These are phyloP conservation scores for Flaveria bidentis DNA, from an alignment of 129 eudicot species.

Conservation along the genomic window DNA sequence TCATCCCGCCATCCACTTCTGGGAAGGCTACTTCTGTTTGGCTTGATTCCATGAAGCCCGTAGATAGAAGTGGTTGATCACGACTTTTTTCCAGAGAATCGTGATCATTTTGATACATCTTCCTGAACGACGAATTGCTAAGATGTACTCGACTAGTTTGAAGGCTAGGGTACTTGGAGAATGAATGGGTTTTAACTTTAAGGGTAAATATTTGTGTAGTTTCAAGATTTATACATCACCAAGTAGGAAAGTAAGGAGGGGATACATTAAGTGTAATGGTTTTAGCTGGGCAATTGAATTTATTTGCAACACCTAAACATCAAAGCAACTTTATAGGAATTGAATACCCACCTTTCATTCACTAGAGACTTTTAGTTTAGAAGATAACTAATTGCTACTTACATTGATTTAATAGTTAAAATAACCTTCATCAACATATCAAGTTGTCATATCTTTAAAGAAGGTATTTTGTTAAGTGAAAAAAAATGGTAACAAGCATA, in stretches of 20 bases:
- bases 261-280: no score
- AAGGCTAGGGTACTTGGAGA: neutral
- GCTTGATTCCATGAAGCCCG: neutral
- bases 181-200: neutral
- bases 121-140: conserved; percentile 11
- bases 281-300: neutral
- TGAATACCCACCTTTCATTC: neutral
- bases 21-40: conserved; percentile 5
- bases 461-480: no score
- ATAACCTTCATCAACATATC: no score
- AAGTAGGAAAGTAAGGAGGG: no score
- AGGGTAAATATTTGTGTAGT: neutral
- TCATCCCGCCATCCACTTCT: conserved; percentile 7
- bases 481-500: no score
- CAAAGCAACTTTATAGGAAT: conserved; percentile 11
- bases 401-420: neutral
- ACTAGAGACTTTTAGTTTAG: neutral
- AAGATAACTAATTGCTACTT: neutral
- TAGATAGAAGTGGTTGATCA: neutral
- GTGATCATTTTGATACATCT: conserved; percentile 20
- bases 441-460: no score
- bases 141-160: neutral
- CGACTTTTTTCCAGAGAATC: neutral
- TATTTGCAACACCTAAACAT: neutral
- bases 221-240: no score